Base-by-base conservation (phyloP, 495 filamentous ascomycete genomes). In the Daldinia loculata region DNA sequence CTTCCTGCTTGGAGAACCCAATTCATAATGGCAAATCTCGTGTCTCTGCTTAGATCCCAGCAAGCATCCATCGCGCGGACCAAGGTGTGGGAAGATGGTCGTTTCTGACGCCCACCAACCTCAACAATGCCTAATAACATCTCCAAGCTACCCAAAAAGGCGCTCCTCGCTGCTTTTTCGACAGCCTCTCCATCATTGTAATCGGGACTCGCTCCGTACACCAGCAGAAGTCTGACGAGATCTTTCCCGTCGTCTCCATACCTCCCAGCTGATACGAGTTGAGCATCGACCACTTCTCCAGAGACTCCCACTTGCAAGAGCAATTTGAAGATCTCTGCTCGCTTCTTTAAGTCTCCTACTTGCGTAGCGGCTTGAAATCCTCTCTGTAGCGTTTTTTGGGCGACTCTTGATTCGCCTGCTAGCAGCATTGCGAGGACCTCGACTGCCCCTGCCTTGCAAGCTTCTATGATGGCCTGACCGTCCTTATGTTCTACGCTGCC, bases 1-100 rank as follows among this genome's bases (percentile, higher is more conserved):
- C 82, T 70, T 2, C 83, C 83, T 8, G 81, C 82, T 26, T 77
- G 66, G 57, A 84, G 82, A 26, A 85, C 70, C 79, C 81, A 83
- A 12, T 75, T 73, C 34, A 81, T 76, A 61, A 84, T 75, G 8
- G 77, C 79, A 56, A 80, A 80, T 30, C 83, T 75, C 11, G 79
- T 76, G 11, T 82, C 79, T 51, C 70, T 70, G 41, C 71, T 79
- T 14, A 84, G 70, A 50, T 80, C 80, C 75, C 78, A 77, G 58
- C 78, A 81, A 5, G 83, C 82, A 60, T 84, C 82, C 27, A 85
- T 71, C 0, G 82, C 77, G 6, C 80, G 77, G 1, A 79, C 74
- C 50, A 84, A 61, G 0, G 83, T 84, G 8, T 71, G 63, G 4
- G 70, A 75, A 7, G 79, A 81, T 0, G 80, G 83, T 53, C 62